Conservation (phyloP, 345 rosid species). For the Triadica sebifera region DNA sequence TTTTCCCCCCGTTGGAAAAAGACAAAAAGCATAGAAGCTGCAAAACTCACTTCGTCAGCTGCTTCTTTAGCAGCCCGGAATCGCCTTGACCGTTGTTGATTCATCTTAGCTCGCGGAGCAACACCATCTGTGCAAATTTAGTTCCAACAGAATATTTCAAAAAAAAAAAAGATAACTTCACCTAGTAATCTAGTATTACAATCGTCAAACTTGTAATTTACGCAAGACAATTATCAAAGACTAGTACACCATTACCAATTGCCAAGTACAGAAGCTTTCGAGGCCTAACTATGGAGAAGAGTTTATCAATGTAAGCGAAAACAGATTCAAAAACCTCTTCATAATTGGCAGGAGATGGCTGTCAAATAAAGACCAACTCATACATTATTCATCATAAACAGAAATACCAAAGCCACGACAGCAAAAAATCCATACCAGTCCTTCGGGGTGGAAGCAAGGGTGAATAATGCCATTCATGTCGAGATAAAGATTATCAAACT, state of each 20-base stretch:
- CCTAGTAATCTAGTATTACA: not conserved
- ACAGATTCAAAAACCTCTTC: slow-evolving; percentile 27
- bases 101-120: slow-evolving; percentile 41
- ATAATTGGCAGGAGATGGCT: slow-evolving; percentile 26
- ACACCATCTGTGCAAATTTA: slow-evolving; percentile 28
- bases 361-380: not conserved
- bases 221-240: not conserved
- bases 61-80: slow-evolving; percentile 36
- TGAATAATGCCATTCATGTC: slow-evolving; percentile 40
- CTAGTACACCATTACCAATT: slow-evolving; percentile 18
- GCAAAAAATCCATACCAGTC: slow-evolving; percentile 6
- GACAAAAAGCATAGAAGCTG: too few relatives aligned
- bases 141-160: not conserved
- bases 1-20: not conserved
- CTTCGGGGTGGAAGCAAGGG: slow-evolving; percentile 39
- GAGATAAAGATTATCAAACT: slow-evolving; percentile 35
- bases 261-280: slow-evolving; percentile 33
- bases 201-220: too few relatives aligned
- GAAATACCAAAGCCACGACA: too few relatives aligned
- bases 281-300: slow-evolving; percentile 31
- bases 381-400: not conserved
- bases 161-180: not conserved
- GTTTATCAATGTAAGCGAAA: slow-evolving; percentile 29
- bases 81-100: slow-evolving; percentile 36
- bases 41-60: slow-evolving; percentile 16